Evolutionary conservation across 257 asterid genomes (phyloP), one percentile per base, ranked within the genome.

Genomic region (Fraxinus quadrangulata): DNA sequence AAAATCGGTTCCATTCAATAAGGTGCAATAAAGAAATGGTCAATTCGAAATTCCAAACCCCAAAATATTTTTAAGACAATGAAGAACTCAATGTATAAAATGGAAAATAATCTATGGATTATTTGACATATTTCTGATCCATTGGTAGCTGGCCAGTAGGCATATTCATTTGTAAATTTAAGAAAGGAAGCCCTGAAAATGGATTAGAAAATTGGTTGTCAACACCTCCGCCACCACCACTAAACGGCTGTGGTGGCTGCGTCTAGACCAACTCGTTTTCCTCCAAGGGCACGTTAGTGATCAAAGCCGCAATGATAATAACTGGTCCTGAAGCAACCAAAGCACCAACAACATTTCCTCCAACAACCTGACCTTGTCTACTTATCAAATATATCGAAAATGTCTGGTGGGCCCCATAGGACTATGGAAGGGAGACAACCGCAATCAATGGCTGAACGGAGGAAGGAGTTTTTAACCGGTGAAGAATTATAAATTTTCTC

Each of bases 261-360:
- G 89, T 85, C 88, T 81, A 90, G 6, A 84, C 73, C 45, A 78
- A 89, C 40, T 86, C 94, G 51, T 90, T 97, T 70, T 91, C 97
- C 8, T 92, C 95, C 31, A 93, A 24, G 10, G 97, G 98, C 72
- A 93, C 97, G 86, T 93, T 90, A 0, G 98, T 87, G 6, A 93
- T 91, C 4, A 96, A 93, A 12, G 96, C 89, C 1, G 97, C 96
- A 0, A 90, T 88, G 9, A 93, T 89, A 33, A 90, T 89, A 2
- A 93, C 91, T 0, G 98, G 98, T 0, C 96, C 95, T 0, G 93
- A 81, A 0, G 98, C 97, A 14, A 90, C 86, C 82, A 91, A 45
- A 9, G 96, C 89, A 1, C 97, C 98, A 14, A 93, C 91, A 74
- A 93, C 98, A 84, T 89, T 93, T 19, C 98, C 97, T 1, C 98